These are phyloP conservation scores for Agrostemma githago DNA, from an alignment of 148 eudicot species.

Conservation along the genomic window DNA sequence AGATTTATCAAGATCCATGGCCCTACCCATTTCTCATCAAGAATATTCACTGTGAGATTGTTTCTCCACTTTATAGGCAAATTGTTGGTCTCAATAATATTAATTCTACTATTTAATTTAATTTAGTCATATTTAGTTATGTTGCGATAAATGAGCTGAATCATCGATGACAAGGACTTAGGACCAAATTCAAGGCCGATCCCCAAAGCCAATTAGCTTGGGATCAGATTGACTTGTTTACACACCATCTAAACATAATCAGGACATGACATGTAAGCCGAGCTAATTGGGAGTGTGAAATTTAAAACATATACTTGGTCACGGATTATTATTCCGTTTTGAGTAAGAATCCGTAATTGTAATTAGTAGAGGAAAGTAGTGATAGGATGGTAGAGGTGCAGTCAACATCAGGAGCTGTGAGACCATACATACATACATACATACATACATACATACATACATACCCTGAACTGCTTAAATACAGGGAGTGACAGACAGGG, in stretches of 20 bases:
- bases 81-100: background rate
- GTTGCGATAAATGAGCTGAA: background rate
- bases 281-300: too few relatives aligned
- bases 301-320: background rate
- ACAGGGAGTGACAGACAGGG: too few relatives aligned
- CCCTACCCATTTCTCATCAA: background rate
- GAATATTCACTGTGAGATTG: slow-evolving; percentile 2
- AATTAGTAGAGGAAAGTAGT: background rate
- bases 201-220: background rate
- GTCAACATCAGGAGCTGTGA: background rate
- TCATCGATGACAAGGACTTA: background rate
- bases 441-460: too few relatives aligned
- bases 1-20: background rate
- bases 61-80: background rate
- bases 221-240: too few relatives aligned
- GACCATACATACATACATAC: too few relatives aligned
- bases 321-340: background rate
- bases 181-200: background rate
- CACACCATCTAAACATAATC: too few relatives aligned
- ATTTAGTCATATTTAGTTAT: too few relatives aligned
- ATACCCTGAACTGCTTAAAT: background rate
- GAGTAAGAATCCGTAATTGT: background rate
- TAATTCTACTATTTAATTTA: too few relatives aligned
- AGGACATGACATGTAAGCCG: too few relatives aligned
- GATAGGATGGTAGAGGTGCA: background rate